Percentiles rank a stretch among this genome's conserved stretches.
Conservation (phyloP, 352 stramenopile genomes). For the Phytopythium delawarense region DNA sequence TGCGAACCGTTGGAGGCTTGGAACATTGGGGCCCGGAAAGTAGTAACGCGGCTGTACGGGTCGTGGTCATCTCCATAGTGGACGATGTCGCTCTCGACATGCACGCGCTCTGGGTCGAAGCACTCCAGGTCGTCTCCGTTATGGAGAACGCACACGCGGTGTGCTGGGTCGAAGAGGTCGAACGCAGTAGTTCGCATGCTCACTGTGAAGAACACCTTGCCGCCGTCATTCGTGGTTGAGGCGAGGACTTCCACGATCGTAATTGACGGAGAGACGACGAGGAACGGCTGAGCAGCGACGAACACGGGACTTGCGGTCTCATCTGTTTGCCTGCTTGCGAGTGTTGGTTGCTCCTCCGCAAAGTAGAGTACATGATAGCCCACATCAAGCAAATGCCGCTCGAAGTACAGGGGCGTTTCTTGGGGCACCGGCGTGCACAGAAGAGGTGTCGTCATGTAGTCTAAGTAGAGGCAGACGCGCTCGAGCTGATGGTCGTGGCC, state of each 20-base stretch:
- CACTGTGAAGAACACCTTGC: constrained; percentile 16
- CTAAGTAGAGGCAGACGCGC: constrained; percentile 32
- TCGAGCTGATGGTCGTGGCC: constrained; percentile 8
- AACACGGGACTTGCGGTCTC: constrained; percentile 8
- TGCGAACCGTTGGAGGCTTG: constrained; percentile 20
- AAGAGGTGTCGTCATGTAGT: constrained; percentile 16
- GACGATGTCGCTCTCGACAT: constrained; percentile 16
- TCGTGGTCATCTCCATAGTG: constrained; percentile 10
- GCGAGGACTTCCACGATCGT: constrained; percentile 21
- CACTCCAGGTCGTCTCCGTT: constrained; percentile 42
- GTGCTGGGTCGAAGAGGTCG: constrained; percentile 27
- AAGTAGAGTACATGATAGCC: constrained; percentile 48
- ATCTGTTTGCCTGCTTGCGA: neutral
- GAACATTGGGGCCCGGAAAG: constrained; percentile 35
- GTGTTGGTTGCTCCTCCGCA: constrained; percentile 14
- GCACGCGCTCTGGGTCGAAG: constrained; percentile 19
- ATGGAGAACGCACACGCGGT: constrained; percentile 39
- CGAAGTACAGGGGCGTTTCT: constrained; percentile 33
- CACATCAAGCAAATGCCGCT: constrained; percentile 8
- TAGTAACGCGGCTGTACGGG: constrained; percentile 18
- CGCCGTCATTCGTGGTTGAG: neutral
- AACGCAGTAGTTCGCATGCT: constrained; percentile 39
- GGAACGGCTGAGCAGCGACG: constrained; percentile 32
- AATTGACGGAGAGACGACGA: constrained; percentile 31
- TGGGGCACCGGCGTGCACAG: constrained; percentile 25